A percentile compares a stretch with the other conserved stretches of the same genome.
phyloP scores from a whole-genome alignment of 768 basidiomycete species.

The Pleurotus eryngii region DNA sequence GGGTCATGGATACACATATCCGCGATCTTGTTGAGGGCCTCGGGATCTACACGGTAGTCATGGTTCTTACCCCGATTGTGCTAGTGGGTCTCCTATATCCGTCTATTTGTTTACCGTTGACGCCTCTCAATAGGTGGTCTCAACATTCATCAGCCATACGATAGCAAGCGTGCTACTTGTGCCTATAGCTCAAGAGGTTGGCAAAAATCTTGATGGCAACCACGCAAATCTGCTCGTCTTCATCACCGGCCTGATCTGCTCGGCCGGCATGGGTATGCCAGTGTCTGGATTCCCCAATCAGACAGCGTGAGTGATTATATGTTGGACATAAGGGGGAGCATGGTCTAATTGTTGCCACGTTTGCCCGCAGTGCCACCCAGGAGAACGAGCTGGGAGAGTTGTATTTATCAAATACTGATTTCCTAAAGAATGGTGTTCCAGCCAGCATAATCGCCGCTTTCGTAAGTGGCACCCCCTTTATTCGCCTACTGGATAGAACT shows the following conservation, averaged over 20 bases:
- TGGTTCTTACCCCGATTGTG: constrained; percentile 67
- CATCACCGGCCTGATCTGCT: constrained; percentile 89
- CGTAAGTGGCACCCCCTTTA: constrained; percentile 39
- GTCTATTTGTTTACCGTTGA: constrained; percentile 5
- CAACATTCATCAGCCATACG: constrained; percentile 97
- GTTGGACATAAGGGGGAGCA: background rate
- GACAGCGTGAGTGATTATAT: constrained; percentile 68
- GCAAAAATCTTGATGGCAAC: constrained; percentile 64
- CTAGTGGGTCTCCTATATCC: constrained; percentile 45
- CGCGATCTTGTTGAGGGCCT: constrained; percentile 57
- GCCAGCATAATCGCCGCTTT: constrained; percentile 87
- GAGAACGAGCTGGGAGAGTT: constrained; percentile 92
- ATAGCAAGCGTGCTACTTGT: constrained; percentile 97
- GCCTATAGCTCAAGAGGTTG: constrained; percentile 91
- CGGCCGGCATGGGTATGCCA: constrained; percentile 96
- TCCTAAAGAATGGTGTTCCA: constrained; percentile 91
- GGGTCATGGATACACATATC: constrained; percentile 67
- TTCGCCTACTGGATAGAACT: background rate
- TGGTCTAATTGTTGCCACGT: constrained; percentile 5
- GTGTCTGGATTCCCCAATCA: constrained; percentile 99
- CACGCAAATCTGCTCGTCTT: constrained; percentile 87
- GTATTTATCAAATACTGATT: constrained; percentile 84
- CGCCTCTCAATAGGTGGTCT: constrained; percentile 62
- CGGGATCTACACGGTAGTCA: constrained; percentile 64
- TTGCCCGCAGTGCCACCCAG: constrained; percentile 69